Evolutionary conservation across 257 asterid genomes (phyloP).

Genomic region (Cordia subcordata): DNA sequence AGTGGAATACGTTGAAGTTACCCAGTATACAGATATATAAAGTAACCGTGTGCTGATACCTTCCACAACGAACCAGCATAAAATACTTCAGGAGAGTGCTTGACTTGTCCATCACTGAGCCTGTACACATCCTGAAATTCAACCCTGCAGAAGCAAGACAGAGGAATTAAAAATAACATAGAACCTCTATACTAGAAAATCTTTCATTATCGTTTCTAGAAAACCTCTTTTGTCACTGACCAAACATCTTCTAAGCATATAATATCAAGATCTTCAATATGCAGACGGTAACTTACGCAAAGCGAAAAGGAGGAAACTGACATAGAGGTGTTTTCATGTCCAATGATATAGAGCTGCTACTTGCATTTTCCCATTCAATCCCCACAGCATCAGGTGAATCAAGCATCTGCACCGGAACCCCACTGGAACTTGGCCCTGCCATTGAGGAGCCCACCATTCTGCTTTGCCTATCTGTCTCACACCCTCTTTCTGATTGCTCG

Average conservation of each 20-base stretch:
- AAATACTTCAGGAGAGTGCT: slow-evolving; percentile 85
- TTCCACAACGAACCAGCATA: slow-evolving; percentile 98
- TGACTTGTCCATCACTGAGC: slow-evolving; percentile 91
- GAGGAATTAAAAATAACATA: not conserved
- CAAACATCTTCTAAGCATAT: too few relatives aligned
- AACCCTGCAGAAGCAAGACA: slow-evolving; percentile 46
- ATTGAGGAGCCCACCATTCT: slow-evolving; percentile 40
- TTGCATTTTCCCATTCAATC: slow-evolving; percentile 69
- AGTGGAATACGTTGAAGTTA: not conserved
- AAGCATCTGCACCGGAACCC: slow-evolving; percentile 55
- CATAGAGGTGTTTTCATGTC: slow-evolving; percentile 91
- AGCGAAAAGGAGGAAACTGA: slow-evolving; percentile 95
- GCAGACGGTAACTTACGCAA: slow-evolving; percentile 61
- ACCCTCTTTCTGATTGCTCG: slow-evolving; percentile 54
- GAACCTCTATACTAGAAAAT: not conserved
- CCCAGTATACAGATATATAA: slow-evolving; percentile 5
- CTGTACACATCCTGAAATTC: slow-evolving; percentile 91
- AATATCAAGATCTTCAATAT: not conserved
- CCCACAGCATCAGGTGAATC: slow-evolving; percentile 60
- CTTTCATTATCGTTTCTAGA: too few relatives aligned
- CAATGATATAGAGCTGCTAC: slow-evolving; percentile 65
- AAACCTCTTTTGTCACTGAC: too few relatives aligned
- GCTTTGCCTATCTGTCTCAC: slow-evolving; percentile 44
- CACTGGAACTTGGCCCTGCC: slow-evolving; percentile 50
- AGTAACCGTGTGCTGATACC: slow-evolving; percentile 35